phyloP scores from a whole-genome alignment of 164 flowering plant genomes.

The Liquidambar formosana region DNA sequence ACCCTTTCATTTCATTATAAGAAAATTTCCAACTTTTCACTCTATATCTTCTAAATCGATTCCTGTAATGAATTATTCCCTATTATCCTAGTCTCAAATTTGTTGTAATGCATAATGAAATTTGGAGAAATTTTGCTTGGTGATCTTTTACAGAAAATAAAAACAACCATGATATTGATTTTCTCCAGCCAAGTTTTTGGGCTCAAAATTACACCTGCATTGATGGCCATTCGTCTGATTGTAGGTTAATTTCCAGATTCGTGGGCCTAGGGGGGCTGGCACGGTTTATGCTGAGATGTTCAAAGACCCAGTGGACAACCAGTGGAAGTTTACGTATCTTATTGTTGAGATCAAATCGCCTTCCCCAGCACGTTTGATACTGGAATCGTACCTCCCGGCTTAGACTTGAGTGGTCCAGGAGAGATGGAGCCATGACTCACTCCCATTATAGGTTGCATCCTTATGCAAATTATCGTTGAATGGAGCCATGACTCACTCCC shows the following conservation, averaged over 20 bases:
- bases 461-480: slow-evolving; percentile 4
- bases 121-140: no score
- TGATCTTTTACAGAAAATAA: no score
- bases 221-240: background rate
- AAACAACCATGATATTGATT: background rate
- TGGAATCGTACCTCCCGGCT: slow-evolving; percentile 87
- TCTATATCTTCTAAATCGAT: no score
- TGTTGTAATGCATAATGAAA: background rate
- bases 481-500: no score
- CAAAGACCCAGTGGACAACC: slow-evolving; percentile 76
- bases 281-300: slow-evolving; percentile 83
- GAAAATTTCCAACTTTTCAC: no score
- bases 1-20: no score
- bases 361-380: slow-evolving; percentile 57
- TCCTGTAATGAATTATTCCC: no score
- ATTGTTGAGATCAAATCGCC: slow-evolving; percentile 79
- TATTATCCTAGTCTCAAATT: no score
- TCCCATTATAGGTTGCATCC: background rate
- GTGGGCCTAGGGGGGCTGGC: slow-evolving; percentile 91
- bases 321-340: slow-evolving; percentile 85
- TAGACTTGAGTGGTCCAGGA: slow-evolving; percentile 17
- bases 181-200: background rate
- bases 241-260: slow-evolving; percentile 77
- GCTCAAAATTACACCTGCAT: background rate
- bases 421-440: no score